Conservation (phyloP, 2,329 filamentous ascomycete species). For the Botrytis sinoallii region DNA sequence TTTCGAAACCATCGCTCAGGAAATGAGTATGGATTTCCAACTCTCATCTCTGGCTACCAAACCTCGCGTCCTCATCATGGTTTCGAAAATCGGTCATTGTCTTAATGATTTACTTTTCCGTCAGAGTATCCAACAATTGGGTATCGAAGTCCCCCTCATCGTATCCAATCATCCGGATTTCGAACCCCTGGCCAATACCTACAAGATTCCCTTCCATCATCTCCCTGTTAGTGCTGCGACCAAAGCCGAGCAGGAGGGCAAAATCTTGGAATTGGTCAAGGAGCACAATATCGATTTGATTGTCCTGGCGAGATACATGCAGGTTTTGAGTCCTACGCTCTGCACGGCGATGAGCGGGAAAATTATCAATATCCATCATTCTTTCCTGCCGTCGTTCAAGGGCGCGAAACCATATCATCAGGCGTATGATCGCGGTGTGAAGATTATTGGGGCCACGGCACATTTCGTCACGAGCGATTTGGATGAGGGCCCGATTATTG, state of each 20-base stretch:
- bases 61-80: slow-evolving; percentile 79
- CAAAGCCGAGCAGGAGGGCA: slow-evolving; percentile 68
- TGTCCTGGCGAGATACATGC: slow-evolving; percentile 83
- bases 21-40: slow-evolving; percentile 68
- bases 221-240: slow-evolving; percentile 77
- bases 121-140: slow-evolving; percentile 67
- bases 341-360: slow-evolving; percentile 77
- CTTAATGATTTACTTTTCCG: slow-evolving; percentile 82
- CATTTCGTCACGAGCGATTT: slow-evolving; percentile 84
- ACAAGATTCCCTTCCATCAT: slow-evolving; percentile 77
- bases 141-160: slow-evolving; percentile 71
- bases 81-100: slow-evolving; percentile 84
- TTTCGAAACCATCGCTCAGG: slow-evolving; percentile 58
- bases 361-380: slow-evolving; percentile 92
- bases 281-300: slow-evolving; percentile 72
- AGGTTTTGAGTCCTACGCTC: slow-evolving; percentile 71
- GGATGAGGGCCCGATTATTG: slow-evolving; percentile 84
- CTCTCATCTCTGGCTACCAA: slow-evolving; percentile 67
- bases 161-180: slow-evolving; percentile 82
- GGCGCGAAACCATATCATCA: slow-evolving; percentile 86
- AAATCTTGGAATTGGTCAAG: slow-evolving; percentile 67
- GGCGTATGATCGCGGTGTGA: slow-evolving; percentile 80
- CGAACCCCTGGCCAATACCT: slow-evolving; percentile 63
- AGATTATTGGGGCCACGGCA: slow-evolving; percentile 83
- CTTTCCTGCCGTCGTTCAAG: slow-evolving; percentile 83